Evolutionary conservation across 306 rosid genomes (phyloP).

Genomic region (Senna tora): DNA sequence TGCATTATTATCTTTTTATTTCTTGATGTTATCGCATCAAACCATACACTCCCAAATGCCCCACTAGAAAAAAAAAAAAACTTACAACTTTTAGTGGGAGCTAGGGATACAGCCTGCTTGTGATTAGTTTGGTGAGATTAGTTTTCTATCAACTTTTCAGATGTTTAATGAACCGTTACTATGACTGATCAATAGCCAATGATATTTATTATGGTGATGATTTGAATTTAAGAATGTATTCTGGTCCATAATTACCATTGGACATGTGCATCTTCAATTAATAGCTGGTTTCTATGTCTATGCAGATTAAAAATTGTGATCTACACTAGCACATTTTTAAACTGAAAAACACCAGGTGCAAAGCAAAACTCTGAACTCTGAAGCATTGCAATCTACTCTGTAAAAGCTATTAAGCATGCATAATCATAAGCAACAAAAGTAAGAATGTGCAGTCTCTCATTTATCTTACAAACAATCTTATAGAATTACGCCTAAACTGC

Average conservation of each 20-base stretch:
- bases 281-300: neutral
- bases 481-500: neutral
- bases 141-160: neutral
- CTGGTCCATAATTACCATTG: neutral
- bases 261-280: neutral
- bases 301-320: conserved; percentile 4
- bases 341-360: conserved; percentile 7
- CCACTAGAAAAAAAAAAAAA: neutral
- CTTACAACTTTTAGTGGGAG: neutral
- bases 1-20: no score
- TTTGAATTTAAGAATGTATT: neutral
- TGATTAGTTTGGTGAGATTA: conserved; percentile 7
- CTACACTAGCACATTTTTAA: neutral
- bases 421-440: conserved; percentile 7
- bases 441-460: conserved; percentile 25
- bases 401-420: conserved; percentile 27
- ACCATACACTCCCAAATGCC: neutral
- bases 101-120: neutral
- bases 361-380: no score
- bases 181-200: neutral
- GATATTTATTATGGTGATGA: neutral
- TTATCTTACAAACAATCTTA: conserved; percentile 21
- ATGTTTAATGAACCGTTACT: neutral
- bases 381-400: conserved; percentile 5
- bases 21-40: neutral